Evolutionary conservation across 1,139 yeast species (phyloP), one percentile per base, ranked within the genome.

Genomic region (Candida sanyaensis): DNA sequence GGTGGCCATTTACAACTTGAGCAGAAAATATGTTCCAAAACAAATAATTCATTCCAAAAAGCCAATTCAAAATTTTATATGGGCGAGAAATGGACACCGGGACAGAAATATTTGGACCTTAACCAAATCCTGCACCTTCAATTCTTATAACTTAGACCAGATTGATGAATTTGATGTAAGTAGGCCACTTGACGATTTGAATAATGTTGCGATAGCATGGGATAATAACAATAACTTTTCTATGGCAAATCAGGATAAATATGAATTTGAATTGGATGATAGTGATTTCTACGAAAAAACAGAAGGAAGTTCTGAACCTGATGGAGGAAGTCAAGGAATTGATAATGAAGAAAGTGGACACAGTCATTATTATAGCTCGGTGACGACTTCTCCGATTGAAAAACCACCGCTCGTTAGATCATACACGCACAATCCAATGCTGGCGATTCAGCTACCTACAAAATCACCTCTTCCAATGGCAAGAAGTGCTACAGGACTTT

Each of bases 1-100:
- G 17, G 77, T 90, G 6, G 83, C 87, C 37, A 77, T 90, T 2
- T 93, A 90, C 80, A 84, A 85, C 45, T 71, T 92, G 43, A 77
- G 78, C 40, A 72, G 97, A 51, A 88, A 85, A 55, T 86, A 79
- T 60, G 80, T 92, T 11, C 97, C 99, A 0, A 77, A 79, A 45
- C 83, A 86, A 58, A 76, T 84, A 4, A 70, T 89, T 33, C 71
- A 76, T 36, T 79, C 81, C 2, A 70, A 71, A 38, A 73, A 73
- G 43, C 73, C 76, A 0, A 66, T 73, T 45, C 77, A 70, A 47
- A 75, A 75, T 55, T 75, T 75, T 52, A 63, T 73, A 3, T 75
- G 80, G 80, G 73, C 77, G 4, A 56, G 56, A 13, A 68, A 67
- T 50, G 51, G 59, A 1, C 48, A 50, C 5, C 50, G 50, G 1